Percentiles rank a stretch among this genome's conserved stretches.
phyloP scores from a whole-genome alignment of 345 rosid species.

The Corchorus capsularis region DNA sequence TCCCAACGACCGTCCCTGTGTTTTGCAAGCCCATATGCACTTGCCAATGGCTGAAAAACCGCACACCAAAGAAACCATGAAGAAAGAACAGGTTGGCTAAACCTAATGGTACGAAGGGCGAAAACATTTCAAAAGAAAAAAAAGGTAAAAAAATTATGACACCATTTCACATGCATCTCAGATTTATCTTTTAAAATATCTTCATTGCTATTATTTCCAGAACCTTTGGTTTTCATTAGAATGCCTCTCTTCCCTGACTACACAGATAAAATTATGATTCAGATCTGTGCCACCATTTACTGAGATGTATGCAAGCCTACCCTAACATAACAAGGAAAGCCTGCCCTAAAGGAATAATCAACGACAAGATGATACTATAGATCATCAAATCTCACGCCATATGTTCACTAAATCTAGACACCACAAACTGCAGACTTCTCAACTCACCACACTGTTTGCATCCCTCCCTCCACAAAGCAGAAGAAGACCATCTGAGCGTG shows the following conservation, averaged over 20 bases:
- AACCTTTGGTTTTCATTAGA: not conserved
- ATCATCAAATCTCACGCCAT: not conserved
- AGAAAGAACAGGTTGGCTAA: conserved; percentile 17
- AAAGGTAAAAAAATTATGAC: not conserved
- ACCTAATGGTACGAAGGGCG: conserved; percentile 11
- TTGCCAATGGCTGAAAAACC: conserved; percentile 76
- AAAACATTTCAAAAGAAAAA: conserved; percentile 1
- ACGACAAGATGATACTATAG: not conserved
- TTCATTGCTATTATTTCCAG: not conserved
- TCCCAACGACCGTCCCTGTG: conserved; percentile 99
- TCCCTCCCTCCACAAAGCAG: conserved; percentile 99
- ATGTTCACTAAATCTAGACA: conserved; percentile 12
- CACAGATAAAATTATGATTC: no score
- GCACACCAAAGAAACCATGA: not conserved
- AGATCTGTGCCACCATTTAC: not conserved
- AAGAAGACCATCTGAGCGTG: conserved; percentile 99
- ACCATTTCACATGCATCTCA: not conserved
- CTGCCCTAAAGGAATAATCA: not conserved
- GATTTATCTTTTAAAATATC: conserved; percentile 8
- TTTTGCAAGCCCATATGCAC: conserved; percentile 99
- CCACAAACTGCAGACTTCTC: not conserved
- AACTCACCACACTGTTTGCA: conserved; percentile 90
- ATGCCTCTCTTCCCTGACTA: not conserved
- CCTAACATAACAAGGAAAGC: not conserved
- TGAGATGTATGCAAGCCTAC: not conserved